Base-by-base conservation (phyloP, 148 eudicot species). In the Chenopodium quinoa region DNA sequence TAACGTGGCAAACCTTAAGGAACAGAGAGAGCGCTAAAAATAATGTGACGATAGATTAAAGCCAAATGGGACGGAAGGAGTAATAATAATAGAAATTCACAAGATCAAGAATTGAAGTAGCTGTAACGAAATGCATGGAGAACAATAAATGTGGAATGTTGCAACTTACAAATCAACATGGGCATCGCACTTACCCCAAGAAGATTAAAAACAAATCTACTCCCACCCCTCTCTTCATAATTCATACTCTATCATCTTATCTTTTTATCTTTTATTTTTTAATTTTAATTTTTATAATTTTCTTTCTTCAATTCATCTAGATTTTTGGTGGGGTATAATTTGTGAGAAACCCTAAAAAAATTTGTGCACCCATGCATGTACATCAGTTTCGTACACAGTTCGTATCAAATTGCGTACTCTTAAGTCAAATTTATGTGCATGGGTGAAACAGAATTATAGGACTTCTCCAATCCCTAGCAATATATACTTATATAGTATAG, bases 151-250 rank as follows among this genome's bases (percentile, higher is more conserved):
- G 64, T 4, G 34, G 62, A 40, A 44, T 20, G 47, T 27, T 44
- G 22, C 46, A 54, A 54, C 23, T 37, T 76, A 81, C 37, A 27
- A 56, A 76, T 34, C 22, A 71, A 63, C 1, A 84, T 76, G 86
- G 80, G 83, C 77, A 80, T 69, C 17, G 71, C 86, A 72, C 86
- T 71, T 76, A 4, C 73, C 73, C 86, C 86, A 76, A 84, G 86
- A 84, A 84, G 86, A 84, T 84, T 25, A 79, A 78, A 40, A 66
- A 31, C n/a, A 69, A 68, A 56, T 76, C 77, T 72, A 77, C 52
- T 52, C 60, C 14, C 32, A 65, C 50, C 78, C 75, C 52, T 14
- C 44, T 16, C 85, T 68, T 79, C 75, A 73, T 83, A 25, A 79
- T 37, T 48, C 77, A 48, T 16, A 48, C 60, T 22, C 13, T n/a